phyloP scores from a whole-genome alignment of 1,284 basidiomycete species.

The Flammula alnicola region DNA sequence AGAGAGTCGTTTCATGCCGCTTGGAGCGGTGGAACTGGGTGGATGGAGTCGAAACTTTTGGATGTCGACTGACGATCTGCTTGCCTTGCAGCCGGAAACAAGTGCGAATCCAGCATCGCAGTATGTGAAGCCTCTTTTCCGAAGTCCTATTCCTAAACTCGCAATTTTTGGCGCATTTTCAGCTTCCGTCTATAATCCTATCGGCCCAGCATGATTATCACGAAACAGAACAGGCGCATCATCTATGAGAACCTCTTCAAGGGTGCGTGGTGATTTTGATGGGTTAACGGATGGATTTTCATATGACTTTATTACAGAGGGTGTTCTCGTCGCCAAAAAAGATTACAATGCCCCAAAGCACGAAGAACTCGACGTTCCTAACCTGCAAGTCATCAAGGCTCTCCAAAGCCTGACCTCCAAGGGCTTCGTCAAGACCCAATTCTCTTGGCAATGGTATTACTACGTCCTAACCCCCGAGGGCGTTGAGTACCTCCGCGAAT shows the following conservation, averaged over 20 bases:
- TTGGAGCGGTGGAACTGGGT: slow-evolving; percentile 35
- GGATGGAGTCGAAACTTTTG: slow-evolving; percentile 38
- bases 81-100: slow-evolving; percentile 36
- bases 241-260: slow-evolving; percentile 99
- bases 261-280: slow-evolving; percentile 55
- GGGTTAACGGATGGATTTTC: slow-evolving; percentile 1
- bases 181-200: slow-evolving; percentile 49
- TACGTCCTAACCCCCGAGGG: slow-evolving; percentile 95
- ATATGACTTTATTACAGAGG: slow-evolving; percentile 60
- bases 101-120: slow-evolving; percentile 44
- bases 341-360: slow-evolving; percentile 98
- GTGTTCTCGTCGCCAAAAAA: slow-evolving; percentile 99
- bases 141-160: slow-evolving; percentile 10
- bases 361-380: slow-evolving; percentile 95
- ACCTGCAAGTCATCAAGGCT: slow-evolving; percentile 99
- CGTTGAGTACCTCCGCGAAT: slow-evolving; percentile 94
- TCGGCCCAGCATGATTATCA: slow-evolving; percentile 82
- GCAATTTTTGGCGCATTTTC: slow-evolving; percentile 1
- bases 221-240: slow-evolving; percentile 80
- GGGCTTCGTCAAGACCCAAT: slow-evolving; percentile 97
- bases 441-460: slow-evolving; percentile 97
- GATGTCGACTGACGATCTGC: slow-evolving; percentile 39
- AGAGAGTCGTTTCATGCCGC: slow-evolving; percentile 28
- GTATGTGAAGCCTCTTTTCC: slow-evolving; percentile 32
- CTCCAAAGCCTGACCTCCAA: slow-evolving; percentile 97